phyloP scores from a whole-genome alignment of 805 yeast species.

The Kurtzmaniella cleridarum region DNA sequence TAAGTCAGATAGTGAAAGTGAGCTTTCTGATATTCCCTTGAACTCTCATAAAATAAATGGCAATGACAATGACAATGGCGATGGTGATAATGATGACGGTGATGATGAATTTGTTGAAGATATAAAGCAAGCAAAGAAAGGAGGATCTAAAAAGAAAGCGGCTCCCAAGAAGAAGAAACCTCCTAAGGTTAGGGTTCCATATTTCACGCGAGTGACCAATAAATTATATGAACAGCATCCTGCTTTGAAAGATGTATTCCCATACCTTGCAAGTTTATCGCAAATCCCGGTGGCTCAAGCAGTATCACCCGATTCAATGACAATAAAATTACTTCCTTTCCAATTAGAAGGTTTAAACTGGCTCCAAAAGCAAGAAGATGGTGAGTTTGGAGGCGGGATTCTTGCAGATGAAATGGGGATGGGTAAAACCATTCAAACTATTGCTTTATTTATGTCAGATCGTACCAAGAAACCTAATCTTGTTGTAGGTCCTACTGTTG shows the following conservation, averaged over 20 bases:
- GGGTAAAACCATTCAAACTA: slow-evolving; percentile 98
- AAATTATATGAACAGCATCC: slow-evolving; percentile 75
- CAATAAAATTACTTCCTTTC: slow-evolving; percentile 72
- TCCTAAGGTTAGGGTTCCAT: slow-evolving; percentile 56
- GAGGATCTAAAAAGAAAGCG: slow-evolving; percentile 13
- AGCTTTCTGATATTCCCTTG: neutral
- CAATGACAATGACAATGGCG: slow-evolving; percentile 8
- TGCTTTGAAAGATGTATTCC: slow-evolving; percentile 65
- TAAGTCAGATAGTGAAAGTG: slow-evolving; percentile 9
- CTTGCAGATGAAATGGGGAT: slow-evolving; percentile 99
- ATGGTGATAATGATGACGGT: slow-evolving; percentile 21
- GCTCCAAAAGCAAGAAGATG: slow-evolving; percentile 77
- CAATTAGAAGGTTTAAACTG: slow-evolving; percentile 92
- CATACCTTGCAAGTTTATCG: slow-evolving; percentile 47
- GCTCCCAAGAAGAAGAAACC: slow-evolving; percentile 27
- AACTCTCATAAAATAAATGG: slow-evolving; percentile 8
- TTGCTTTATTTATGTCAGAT: slow-evolving; percentile 77
- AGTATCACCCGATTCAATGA: slow-evolving; percentile 75
- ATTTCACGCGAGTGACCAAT: slow-evolving; percentile 63
- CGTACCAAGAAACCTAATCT: slow-evolving; percentile 64
- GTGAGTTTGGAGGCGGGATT: slow-evolving; percentile 81
- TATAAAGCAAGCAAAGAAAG: slow-evolving; percentile 12
- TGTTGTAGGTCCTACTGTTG: slow-evolving; percentile 98
- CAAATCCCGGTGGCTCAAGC: slow-evolving; percentile 50
- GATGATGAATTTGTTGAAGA: slow-evolving; percentile 8